A percentile compares a stretch with the other conserved stretches of the same genome.
These are phyloP conservation scores for Spathaspora sp. DNA, from an alignment of 1,139 yeast genomes.

Conservation along the genomic window DNA sequence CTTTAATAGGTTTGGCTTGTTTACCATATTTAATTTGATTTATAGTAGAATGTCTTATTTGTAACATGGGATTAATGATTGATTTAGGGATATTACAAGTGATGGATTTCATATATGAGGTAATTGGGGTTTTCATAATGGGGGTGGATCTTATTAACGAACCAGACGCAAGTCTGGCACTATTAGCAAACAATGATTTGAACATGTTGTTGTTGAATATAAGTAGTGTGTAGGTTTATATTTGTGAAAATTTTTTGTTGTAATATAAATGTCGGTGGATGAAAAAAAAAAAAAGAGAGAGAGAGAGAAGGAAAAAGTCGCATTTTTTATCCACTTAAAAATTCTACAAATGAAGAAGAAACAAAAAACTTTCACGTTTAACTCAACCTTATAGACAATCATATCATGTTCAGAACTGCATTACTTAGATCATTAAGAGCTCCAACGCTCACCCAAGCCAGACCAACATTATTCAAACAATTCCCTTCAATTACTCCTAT, in stretches of 20 bases:
- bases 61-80: slow-evolving; percentile 1
- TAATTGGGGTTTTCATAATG: slow-evolving; percentile 8
- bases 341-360: slow-evolving; percentile 3
- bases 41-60: slow-evolving; percentile 59
- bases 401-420: slow-evolving; percentile 37
- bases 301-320: too few species aligned
- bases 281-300: too few species aligned
- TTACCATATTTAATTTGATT: slow-evolving; percentile 72
- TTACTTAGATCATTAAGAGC: slow-evolving; percentile 30
- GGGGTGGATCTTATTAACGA: slow-evolving; percentile 3
- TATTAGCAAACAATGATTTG: slow-evolving; percentile 11
- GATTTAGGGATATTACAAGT: slow-evolving; percentile 9
- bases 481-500: slow-evolving; percentile 17
- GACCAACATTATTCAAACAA: slow-evolving; percentile 5
- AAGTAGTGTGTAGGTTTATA: not conserved
- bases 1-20: slow-evolving; percentile 53
- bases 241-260: slow-evolving; percentile 4
- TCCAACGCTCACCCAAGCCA: slow-evolving; percentile 11
- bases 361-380: not conserved
- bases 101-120: slow-evolving; percentile 15
- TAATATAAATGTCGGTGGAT: slow-evolving; percentile 2
- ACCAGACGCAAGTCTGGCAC: slow-evolving; percentile 5
- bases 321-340: not conserved
- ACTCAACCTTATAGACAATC: not conserved
- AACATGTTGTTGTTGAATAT: slow-evolving; percentile 7